Base-by-base conservation (phyloP, 1,284 basidiomycete genomes). In the Xerocomus amazonicus region DNA sequence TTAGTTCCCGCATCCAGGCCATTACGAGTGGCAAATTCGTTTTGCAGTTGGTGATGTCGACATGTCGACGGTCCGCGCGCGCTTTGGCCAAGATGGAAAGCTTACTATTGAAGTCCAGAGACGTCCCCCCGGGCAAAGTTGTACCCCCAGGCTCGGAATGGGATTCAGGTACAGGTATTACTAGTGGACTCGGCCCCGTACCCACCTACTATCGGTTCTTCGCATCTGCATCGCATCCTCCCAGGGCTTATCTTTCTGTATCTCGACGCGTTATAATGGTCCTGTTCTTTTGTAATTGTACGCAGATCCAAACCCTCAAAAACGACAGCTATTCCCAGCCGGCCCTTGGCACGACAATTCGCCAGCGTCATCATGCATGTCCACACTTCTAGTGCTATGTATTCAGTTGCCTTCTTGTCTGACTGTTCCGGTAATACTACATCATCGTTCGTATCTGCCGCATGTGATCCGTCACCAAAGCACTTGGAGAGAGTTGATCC, bases 1-100 rank as follows among this genome's bases (percentile, higher is more conserved):
- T 44, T 47, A n/a, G 14, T 39, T 14, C 50, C 19, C 29, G 34
- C 44, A 14, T 26, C 17, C 42, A 81, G 78, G 75, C 57, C 78
- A 80, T 59, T 81, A 74, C 50, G 78, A 81, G 54, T 81, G 79
- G 79, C 68, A 74, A 50, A 72, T 80, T 55, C 65, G 61, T 14
- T 80, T 80, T 50, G 59, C 75, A 19, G 67, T 72, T 10, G 61
- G 68, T 9, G 77, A 80, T 45, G 70, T 75, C 45, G 74, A 81
- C 54, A 73, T 79, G 71, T 55, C 66, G 4, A 65, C 70, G 6
- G 70, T 80, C 19, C 70, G 75, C 17, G 78, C 79, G 4, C 72
- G 66, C 33, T 70, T 79, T 37, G 72, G 71, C 41, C 60, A 64
- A 12, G 67, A 70, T 41, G 75, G 76, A 13, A 68, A 65, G 32